phyloP scores from a whole-genome alignment of 1,284 basidiomycete species.

The Cutaneotrichosporon spelunceum region DNA sequence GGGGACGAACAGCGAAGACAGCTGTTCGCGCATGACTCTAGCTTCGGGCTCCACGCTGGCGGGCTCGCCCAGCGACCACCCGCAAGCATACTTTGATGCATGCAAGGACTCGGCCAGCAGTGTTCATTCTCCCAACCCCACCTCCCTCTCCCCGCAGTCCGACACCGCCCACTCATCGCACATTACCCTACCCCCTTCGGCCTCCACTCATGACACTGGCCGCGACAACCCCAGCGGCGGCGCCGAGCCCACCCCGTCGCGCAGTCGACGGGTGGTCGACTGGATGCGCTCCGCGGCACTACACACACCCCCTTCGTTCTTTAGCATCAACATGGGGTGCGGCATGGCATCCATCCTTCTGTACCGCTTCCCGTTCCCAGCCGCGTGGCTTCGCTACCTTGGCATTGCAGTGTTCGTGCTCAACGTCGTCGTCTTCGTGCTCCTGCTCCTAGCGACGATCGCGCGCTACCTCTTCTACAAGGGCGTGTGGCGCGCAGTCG shows the following conservation, averaged over 20 bases:
- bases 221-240: too few relatives aligned
- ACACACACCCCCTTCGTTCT: constrained; percentile 32
- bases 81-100: too few relatives aligned
- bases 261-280: background rate
- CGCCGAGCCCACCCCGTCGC: too few relatives aligned
- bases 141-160: too few relatives aligned
- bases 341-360: constrained; percentile 54
- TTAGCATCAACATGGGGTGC: constrained; percentile 53
- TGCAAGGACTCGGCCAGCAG: too few relatives aligned
- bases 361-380: constrained; percentile 54
- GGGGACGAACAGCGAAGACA: background rate
- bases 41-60: background rate
- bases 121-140: background rate
- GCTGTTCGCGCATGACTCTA: constrained; percentile 4
- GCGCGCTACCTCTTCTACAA: constrained; percentile 60
- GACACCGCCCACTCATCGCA: too few relatives aligned
- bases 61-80: background rate
- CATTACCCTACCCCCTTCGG: too few relatives aligned
- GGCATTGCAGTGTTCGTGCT: constrained; percentile 63
- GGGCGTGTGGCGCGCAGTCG: constrained; percentile 58
- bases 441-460: constrained; percentile 57
- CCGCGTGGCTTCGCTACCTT: constrained; percentile 48
- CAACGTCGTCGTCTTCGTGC: constrained; percentile 62
- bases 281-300: constrained; percentile 13
- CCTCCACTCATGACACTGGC: too few relatives aligned